Conservation (phyloP, 2,329 filamentous ascomycete genomes). For the Hymenoscyphus salicellus region DNA sequence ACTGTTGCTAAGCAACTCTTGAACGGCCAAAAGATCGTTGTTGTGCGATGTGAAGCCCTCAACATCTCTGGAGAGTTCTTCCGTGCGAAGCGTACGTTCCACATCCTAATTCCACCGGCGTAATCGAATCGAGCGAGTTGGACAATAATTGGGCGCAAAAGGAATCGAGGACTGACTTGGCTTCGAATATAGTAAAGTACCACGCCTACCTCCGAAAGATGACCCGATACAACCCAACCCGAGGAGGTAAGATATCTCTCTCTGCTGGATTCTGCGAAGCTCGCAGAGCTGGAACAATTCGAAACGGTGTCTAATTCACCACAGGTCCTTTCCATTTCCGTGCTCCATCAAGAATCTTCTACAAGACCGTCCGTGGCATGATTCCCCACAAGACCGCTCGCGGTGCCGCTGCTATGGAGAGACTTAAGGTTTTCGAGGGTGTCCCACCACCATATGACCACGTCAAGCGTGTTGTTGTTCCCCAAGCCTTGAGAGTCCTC, state of each 20-base stretch:
- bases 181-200: conserved; percentile 85
- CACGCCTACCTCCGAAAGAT: conserved; percentile 99
- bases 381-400: conserved; percentile 99
- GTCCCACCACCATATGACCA: conserved; percentile 98
- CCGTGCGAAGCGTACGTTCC: conserved; percentile 96
- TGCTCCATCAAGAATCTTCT: conserved; percentile 98
- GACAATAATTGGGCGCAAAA: conserved; percentile 18
- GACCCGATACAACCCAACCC: conserved; percentile 99
- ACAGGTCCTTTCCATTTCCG: conserved; percentile 99
- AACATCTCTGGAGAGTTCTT: conserved; percentile 99
- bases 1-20: conserved; percentile 99
- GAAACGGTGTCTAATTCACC: conserved; percentile 36
- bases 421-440: conserved; percentile 99
- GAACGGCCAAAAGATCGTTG: conserved; percentile 97
- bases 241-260: conserved; percentile 67
- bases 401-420: conserved; percentile 92
- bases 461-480: conserved; percentile 99
- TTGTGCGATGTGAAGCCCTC: conserved; percentile 97
- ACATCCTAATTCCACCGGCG: conserved; percentile 15
- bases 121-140: conserved; percentile 15
- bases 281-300: conserved; percentile 5
- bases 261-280: conserved; percentile 9
- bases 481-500: conserved; percentile 94
- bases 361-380: conserved; percentile 99
- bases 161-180: conserved; percentile 45